A percentile compares a stretch with the other conserved stretches of the same genome.
Evolutionary conservation across 208 protist species (phyloP).

Genomic region (Crithidia thermophila): DNA sequence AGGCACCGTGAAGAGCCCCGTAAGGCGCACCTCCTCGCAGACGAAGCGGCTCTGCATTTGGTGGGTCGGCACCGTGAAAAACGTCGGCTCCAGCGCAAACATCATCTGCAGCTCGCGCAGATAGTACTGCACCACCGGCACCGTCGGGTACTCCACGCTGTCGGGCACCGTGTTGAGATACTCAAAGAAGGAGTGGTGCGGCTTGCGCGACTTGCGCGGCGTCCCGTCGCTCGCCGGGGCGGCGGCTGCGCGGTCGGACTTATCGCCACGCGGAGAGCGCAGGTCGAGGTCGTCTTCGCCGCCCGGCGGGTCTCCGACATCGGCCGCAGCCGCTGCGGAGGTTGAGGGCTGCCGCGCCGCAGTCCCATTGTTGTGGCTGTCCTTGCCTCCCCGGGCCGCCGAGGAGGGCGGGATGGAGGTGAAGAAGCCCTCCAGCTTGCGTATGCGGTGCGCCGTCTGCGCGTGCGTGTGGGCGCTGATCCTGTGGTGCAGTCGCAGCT

Average conservation of each 20-base stretch:
- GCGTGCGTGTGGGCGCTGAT: conserved; percentile 11
- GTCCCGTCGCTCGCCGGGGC: not conserved
- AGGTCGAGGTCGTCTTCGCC: conserved; percentile 13
- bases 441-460: conserved; percentile 34
- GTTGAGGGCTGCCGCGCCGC: not conserved
- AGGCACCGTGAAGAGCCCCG: conserved; percentile 2
- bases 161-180: conserved; percentile 54
- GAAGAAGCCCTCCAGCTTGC: conserved; percentile 34
- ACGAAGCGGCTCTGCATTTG: conserved; percentile 20
- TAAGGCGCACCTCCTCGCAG: conserved; percentile 17
- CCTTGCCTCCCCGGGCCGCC: not conserved
- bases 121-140: conserved; percentile 49
- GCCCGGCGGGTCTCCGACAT: not conserved
- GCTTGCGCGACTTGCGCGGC: not conserved
- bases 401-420: conserved; percentile 3
- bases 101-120: conserved; percentile 44
- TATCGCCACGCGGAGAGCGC: not conserved
- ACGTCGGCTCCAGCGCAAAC: conserved; percentile 36
- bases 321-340: conserved; percentile 5
- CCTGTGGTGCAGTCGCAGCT: conserved; percentile 22
- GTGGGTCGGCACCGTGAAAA: conserved; percentile 35
- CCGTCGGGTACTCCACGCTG: conserved; percentile 42
- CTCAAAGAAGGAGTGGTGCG: conserved; percentile 34
- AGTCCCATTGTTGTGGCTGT: not conserved
- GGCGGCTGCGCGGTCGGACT: not conserved